Percentiles rank a stretch among this genome's conserved stretches.
Conservation (phyloP, 2,329 filamentous ascomycete genomes). For the Fusarium xylarioides region DNA sequence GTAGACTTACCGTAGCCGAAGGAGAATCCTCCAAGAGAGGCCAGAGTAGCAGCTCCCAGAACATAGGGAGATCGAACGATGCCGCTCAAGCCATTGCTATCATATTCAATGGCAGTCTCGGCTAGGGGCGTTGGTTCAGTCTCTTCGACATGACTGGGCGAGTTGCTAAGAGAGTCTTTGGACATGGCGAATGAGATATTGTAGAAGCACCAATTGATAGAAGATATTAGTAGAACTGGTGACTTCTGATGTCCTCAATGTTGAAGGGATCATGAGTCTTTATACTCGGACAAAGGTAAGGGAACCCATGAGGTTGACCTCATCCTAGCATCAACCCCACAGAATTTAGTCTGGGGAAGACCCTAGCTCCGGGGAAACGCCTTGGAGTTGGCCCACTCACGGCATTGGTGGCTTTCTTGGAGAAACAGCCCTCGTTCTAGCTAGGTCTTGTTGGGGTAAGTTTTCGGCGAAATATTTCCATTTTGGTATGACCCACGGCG, state of each 20-base stretch:
- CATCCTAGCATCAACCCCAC: neutral
- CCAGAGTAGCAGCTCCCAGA: slow-evolving; percentile 54
- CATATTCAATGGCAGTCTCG: neutral
- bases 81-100: slow-evolving; percentile 46
- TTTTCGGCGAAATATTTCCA: neutral
- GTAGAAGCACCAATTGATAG: neutral
- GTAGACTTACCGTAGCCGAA: neutral
- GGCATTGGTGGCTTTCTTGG: neutral
- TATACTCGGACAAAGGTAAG: accelerated
- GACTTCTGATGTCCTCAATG: accelerated
- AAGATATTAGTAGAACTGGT: accelerated
- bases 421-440: neutral
- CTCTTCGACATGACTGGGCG: neutral
- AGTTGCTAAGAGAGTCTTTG: neutral
- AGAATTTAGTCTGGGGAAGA: neutral
- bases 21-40: slow-evolving; percentile 34
- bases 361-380: neutral
- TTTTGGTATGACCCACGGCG: neutral
- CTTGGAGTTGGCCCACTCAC: neutral
- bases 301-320: neutral
- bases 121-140: neutral
- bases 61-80: slow-evolving; percentile 51
- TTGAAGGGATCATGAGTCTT: neutral
- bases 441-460: neutral
- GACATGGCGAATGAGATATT: accelerated